phyloP scores from a whole-genome alignment of 805 yeast species.

The Ogataea parapolymorpha region DNA sequence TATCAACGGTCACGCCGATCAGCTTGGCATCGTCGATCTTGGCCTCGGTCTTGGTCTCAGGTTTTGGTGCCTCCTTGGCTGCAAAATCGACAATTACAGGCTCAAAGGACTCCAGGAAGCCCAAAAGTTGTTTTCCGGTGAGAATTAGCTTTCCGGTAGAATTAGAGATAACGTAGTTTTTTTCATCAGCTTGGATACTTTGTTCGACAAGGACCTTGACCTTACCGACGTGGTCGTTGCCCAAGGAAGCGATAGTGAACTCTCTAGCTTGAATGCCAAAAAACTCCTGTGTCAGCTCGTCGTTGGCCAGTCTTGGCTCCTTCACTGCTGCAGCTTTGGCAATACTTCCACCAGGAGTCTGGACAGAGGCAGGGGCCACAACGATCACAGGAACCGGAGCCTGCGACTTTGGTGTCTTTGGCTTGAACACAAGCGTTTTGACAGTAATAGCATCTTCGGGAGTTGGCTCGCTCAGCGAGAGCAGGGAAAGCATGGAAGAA shows the following conservation, averaged over 20 bases:
- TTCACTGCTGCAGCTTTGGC: conserved; percentile 69
- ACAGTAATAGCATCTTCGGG: conserved; percentile 52
- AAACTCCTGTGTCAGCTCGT: conserved; percentile 67
- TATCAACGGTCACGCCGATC: conserved; percentile 95
- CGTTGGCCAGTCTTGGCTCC: conserved; percentile 86
- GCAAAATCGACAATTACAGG: conserved; percentile 52
- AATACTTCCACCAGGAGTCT: conserved; percentile 62
- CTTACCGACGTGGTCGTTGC: conserved; percentile 44
- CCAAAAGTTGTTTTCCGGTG: conserved; percentile 44
- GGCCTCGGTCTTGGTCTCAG: conserved; percentile 32
- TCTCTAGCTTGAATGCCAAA: conserved; percentile 58
- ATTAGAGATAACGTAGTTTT: conserved; percentile 43
- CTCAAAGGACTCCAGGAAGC: conserved; percentile 51
- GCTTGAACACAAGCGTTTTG: conserved; percentile 83
- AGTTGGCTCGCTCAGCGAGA: conserved; percentile 56
- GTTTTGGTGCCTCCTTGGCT: conserved; percentile 33
- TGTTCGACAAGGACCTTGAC: conserved; percentile 59
- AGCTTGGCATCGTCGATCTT: conserved; percentile 80
- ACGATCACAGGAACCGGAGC: conserved; percentile 77
- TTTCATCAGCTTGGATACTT: conserved; percentile 41
- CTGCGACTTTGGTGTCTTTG: conserved; percentile 83
- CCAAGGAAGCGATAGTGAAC: conserved; percentile 54
- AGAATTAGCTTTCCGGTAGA: conserved; percentile 51
- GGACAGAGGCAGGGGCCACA: conserved; percentile 50
- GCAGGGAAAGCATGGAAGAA: conserved; percentile 63